Conservation (phyloP, 352 stramenopile genomes). For the Phytophthora syringae region DNA sequence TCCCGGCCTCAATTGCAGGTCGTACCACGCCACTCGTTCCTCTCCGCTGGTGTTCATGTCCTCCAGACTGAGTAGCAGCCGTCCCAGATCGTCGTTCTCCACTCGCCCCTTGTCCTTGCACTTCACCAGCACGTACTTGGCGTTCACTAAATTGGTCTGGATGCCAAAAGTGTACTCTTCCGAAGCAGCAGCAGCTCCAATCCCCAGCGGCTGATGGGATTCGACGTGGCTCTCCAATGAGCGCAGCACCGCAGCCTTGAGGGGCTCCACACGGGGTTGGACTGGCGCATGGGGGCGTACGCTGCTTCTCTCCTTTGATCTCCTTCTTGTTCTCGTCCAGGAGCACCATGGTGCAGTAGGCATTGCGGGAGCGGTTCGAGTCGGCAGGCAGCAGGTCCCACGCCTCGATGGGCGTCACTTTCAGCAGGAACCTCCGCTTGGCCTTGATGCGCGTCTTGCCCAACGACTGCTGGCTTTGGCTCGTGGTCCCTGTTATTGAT, state of each 20-base stretch:
- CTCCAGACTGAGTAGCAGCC: conserved; percentile 80
- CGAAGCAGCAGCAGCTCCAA: conserved; percentile 76
- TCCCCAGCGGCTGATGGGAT: conserved; percentile 86
- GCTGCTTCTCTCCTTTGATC: conserved; percentile 90
- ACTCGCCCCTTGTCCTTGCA: conserved; percentile 91
- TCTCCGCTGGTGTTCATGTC: conserved; percentile 86
- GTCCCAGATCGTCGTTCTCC: conserved; percentile 81
- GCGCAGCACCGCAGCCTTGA: conserved; percentile 82
- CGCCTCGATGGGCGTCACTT: conserved; percentile 87
- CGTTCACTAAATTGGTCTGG: conserved; percentile 70
- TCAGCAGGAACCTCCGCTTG: conserved; percentile 82
- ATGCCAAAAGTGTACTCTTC: conserved; percentile 91
- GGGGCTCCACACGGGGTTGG: conserved; percentile 82
- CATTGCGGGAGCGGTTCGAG: conserved; percentile 63
- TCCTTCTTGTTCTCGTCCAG: conserved; percentile 85
- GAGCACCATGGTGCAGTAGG: conserved; percentile 86
- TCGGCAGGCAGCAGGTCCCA: conserved; percentile 72
- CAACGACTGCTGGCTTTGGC: conserved; percentile 27
- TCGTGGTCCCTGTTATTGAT: conserved; percentile 23
- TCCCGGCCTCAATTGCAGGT: conserved; percentile 80
- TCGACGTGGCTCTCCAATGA: conserved; percentile 82
- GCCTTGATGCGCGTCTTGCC: conserved; percentile 63
- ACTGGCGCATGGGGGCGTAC: conserved; percentile 70
- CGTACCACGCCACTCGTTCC: conserved; percentile 86
- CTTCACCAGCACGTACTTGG: conserved; percentile 87